Percentiles rank a stretch among this genome's conserved stretches.
Conservation (phyloP, 805 yeast species). For the Sugiyamaella lignohabitans region DNA sequence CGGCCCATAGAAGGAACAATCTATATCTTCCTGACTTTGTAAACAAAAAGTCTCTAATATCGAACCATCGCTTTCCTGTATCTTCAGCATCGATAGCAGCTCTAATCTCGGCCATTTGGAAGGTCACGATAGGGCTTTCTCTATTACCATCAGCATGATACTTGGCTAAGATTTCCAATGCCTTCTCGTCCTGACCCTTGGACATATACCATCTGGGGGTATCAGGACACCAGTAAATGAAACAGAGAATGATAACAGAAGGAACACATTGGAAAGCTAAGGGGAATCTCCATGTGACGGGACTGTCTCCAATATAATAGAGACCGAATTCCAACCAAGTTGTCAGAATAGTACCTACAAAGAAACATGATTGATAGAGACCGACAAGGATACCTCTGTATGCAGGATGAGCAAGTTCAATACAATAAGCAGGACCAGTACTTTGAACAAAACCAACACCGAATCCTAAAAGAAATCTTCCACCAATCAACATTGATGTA, state of each 20-base stretch:
- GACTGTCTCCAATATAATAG: conserved; percentile 5
- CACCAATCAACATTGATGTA: conserved; percentile 12
- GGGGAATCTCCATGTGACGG: conserved; percentile 15
- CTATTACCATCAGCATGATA: conserved; percentile 10
- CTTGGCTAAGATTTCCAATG: conserved; percentile 6
- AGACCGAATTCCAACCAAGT: conserved; percentile 14
- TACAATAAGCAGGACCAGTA: conserved; percentile 18
- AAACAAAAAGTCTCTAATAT: conserved; percentile 11
- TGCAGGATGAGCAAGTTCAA: conserved; percentile 19
- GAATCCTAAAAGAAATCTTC: conserved; percentile 19
- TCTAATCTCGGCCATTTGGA: conserved; percentile 5
- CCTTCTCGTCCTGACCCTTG: conserved; percentile 11
- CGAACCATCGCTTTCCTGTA: conserved; percentile 13
- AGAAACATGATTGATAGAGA: conserved; percentile 10
- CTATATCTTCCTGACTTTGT: conserved; percentile 10
- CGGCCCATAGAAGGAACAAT: conserved; percentile 2
- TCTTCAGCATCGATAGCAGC: conserved; percentile 1
- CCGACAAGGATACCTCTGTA: conserved; percentile 15
- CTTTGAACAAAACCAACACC: conserved; percentile 14
- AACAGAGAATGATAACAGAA: conserved; percentile 5
- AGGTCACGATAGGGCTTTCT: conserved; percentile 7
- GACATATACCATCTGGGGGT: conserved; percentile 17
- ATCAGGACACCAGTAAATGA: conserved; percentile 12
- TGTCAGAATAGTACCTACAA: conserved; percentile 11
- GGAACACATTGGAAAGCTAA: conserved; percentile 14